phyloP scores from a whole-genome alignment of 1,284 basidiomycete genomes.

The Ceratorhiza oryzae-sativae region DNA sequence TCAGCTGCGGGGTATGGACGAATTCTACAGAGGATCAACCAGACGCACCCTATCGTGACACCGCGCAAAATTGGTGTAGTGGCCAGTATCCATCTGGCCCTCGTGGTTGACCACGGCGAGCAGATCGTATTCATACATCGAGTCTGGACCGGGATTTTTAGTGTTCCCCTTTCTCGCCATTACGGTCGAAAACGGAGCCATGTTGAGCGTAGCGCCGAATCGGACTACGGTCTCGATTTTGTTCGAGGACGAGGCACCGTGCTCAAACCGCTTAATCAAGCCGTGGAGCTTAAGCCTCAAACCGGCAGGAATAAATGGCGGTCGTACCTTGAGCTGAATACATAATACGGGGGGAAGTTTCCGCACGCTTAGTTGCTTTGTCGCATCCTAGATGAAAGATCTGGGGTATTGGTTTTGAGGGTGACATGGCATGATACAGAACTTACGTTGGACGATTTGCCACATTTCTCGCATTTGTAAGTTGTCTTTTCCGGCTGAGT shows the following conservation, averaged over 20 bases:
- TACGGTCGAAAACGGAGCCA: slow-evolving; percentile 82
- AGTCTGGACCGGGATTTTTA: slow-evolving; percentile 62
- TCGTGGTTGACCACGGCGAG: slow-evolving; percentile 96
- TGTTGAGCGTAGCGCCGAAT: slow-evolving; percentile 85
- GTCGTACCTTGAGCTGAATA: slow-evolving; percentile 91
- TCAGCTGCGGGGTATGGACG: slow-evolving; percentile 32
- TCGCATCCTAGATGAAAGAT: slow-evolving; percentile 64
- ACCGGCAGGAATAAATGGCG: not conserved
- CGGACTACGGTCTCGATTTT: slow-evolving; percentile 88
- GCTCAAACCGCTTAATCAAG: slow-evolving; percentile 86
- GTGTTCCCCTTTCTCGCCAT: slow-evolving; percentile 48
- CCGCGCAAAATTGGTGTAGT: slow-evolving; percentile 87
- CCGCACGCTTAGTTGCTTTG: slow-evolving; percentile 83
- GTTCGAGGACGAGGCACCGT: slow-evolving; percentile 70
- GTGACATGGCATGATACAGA: slow-evolving; percentile 43
- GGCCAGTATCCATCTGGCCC: slow-evolving; percentile 93
- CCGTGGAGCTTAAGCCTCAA: slow-evolving; percentile 6
- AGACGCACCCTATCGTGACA: slow-evolving; percentile 73
- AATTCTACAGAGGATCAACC: slow-evolving; percentile 20
- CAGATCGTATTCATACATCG: slow-evolving; percentile 89
- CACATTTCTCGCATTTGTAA: slow-evolving; percentile 77
- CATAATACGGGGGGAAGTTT: slow-evolving; percentile 90
- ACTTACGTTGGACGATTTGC: slow-evolving; percentile 65
- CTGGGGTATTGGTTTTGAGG: slow-evolving; percentile 3
- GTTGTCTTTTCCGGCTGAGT: slow-evolving; percentile 71